Evolutionary conservation across 257 asterid genomes (phyloP).

Genomic region (Solanum sejunctum): DNA sequence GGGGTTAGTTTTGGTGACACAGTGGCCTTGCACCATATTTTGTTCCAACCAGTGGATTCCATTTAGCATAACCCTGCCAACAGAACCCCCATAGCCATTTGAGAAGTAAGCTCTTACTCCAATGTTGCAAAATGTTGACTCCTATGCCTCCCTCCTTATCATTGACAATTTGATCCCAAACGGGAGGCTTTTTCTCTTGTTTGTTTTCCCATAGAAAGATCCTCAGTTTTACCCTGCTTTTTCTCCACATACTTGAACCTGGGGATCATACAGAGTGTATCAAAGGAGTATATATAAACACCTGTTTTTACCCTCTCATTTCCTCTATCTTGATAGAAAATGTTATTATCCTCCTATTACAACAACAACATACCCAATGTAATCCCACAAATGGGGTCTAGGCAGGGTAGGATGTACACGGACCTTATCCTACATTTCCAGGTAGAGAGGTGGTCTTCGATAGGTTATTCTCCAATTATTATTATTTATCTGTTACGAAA

Average conservation of each 20-base stretch:
- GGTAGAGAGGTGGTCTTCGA: background rate
- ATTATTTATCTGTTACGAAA: background rate
- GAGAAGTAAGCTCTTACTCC: background rate
- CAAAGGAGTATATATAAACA: background rate
- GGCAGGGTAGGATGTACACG: background rate
- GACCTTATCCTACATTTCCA: background rate
- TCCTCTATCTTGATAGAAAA: background rate
- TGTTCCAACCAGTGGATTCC: background rate
- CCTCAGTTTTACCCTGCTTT: background rate
- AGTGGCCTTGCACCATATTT: background rate
- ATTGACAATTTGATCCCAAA: background rate
- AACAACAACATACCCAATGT: too few species aligned
- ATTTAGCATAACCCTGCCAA: background rate
- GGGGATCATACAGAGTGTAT: background rate
- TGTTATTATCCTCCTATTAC: background rate
- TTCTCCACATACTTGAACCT: background rate
- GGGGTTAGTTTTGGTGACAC: background rate
- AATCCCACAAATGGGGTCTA: too few species aligned
- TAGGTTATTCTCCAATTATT: background rate
- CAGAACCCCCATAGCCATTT: background rate
- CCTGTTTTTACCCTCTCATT: background rate
- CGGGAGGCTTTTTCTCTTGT: background rate
- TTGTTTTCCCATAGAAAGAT: background rate
- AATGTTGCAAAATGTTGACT: background rate
- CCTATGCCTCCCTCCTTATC: background rate